These are phyloP conservation scores for Zasmidium angulare DNA, from an alignment of 2,329 filamentous ascomycete genomes.

Conservation along the genomic window DNA sequence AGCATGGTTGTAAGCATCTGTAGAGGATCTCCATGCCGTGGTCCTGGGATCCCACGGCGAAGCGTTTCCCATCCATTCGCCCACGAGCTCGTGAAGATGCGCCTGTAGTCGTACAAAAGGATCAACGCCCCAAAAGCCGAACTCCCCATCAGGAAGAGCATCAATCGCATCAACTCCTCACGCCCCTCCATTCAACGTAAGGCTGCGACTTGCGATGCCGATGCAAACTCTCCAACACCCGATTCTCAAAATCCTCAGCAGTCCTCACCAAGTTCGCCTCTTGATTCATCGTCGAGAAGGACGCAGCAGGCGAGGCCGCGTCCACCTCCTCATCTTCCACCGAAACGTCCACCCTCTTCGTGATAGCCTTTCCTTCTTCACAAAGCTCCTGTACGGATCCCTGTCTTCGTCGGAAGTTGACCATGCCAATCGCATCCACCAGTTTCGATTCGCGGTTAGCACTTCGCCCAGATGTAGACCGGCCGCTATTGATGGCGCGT, in stretches of 20 bases:
- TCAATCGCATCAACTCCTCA: neutral
- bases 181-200: slow-evolving; percentile 6
- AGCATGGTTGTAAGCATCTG: too few species aligned
- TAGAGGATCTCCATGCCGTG: neutral
- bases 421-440: neutral
- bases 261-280: slow-evolving; percentile 1
- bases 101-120: too few species aligned
- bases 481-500: neutral
- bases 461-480: neutral
- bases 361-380: neutral
- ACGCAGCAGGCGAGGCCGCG: neutral
- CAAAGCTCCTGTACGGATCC: neutral
- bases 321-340: neutral
- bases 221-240: slow-evolving; percentile 8
- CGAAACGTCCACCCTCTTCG: neutral
- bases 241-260: slow-evolving; percentile 8
- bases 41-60: neutral
- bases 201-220: slow-evolving; percentile 5
- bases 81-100: neutral
- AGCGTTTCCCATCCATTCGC: neutral
- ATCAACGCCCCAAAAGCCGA: too few species aligned
- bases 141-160: too few species aligned
- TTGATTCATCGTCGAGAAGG: neutral
- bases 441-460: neutral
- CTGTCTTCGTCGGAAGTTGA: neutral